Conservation (phyloP, 805 yeast genomes). For the Kazachstania bromeliacearum region DNA sequence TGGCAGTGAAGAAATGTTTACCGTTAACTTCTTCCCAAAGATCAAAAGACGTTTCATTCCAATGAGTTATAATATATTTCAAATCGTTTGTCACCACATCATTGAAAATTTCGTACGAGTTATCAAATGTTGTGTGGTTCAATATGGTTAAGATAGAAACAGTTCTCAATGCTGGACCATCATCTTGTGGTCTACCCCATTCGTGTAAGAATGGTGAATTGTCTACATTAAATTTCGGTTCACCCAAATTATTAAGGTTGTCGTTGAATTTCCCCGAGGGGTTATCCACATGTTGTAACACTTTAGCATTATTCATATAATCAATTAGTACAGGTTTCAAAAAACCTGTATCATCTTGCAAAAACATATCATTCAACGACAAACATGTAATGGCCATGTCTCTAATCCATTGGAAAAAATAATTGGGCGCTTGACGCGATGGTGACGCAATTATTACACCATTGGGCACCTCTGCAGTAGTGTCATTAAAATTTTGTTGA, state of each 20-base stretch:
- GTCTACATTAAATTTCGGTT: constrained; percentile 74
- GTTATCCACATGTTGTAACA: constrained; percentile 58
- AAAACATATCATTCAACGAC: constrained; percentile 33
- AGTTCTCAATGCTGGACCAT: constrained; percentile 83
- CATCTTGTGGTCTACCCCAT: constrained; percentile 97
- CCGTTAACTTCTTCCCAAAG: constrained; percentile 86
- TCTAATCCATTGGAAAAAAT: constrained; percentile 84
- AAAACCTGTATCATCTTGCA: background rate
- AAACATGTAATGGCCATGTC: constrained; percentile 78
- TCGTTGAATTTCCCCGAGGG: constrained; percentile 46
- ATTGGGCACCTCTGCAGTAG: background rate
- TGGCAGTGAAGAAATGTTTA: constrained; percentile 67
- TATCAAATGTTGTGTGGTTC: constrained; percentile 31
- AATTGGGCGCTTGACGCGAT: constrained; percentile 60
- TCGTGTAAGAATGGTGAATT: constrained; percentile 48
- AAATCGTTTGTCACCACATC: constrained; percentile 54
- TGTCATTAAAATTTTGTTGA: background rate
- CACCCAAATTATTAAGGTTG: constrained; percentile 60
- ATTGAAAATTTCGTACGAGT: constrained; percentile 13
- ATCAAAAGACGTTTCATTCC: constrained; percentile 69
- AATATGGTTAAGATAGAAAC: constrained; percentile 54
- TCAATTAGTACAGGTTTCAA: constrained; percentile 19
- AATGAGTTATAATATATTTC: constrained; percentile 47
- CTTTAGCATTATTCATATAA: constrained; percentile 50
- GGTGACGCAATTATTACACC: constrained; percentile 88